Evolutionary conservation across 192 early-diverging fungal species (phyloP).

Genomic region (Endogone sp.): DNA sequence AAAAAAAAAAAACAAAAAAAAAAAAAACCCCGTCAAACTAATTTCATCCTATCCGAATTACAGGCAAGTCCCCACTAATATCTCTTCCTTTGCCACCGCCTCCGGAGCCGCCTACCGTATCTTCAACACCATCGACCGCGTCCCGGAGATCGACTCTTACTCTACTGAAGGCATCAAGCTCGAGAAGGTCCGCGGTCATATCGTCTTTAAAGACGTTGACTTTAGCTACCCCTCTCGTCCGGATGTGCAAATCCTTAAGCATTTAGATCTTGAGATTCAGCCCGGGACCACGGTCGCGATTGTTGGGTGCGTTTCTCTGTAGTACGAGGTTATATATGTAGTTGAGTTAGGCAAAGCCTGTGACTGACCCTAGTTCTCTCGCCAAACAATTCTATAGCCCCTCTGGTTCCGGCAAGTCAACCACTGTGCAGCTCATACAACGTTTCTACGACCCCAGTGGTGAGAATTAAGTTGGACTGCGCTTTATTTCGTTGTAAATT

Average conservation of each 20-base stretch:
- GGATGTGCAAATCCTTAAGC: conserved; percentile 75
- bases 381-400: conserved; percentile 7
- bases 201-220: conserved; percentile 70
- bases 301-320: conserved; percentile 49
- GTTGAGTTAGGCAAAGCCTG: too few species aligned
- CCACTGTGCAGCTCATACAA: conserved; percentile 77
- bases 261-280: conserved; percentile 62
- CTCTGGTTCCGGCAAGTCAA: conserved; percentile 86
- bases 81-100: conserved; percentile 71
- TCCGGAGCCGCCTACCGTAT: conserved; percentile 80
- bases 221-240: conserved; percentile 86
- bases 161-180: conserved; percentile 40
- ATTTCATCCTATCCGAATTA: conserved; percentile 45
- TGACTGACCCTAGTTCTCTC: neutral
- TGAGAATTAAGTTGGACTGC: neutral
- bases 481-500: too few species aligned
- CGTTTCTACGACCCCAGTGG: conserved; percentile 74
- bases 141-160: conserved; percentile 69
- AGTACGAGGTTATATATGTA: too few species aligned
- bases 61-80: conserved; percentile 64
- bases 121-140: conserved; percentile 77
- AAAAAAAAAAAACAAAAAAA: too few species aligned
- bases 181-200: conserved; percentile 51
- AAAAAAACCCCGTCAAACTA: too few species aligned
- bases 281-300: conserved; percentile 88